Base-by-base conservation (phyloP, 2,329 filamentous ascomycete genomes). In the Penicillium brevicompactum region DNA sequence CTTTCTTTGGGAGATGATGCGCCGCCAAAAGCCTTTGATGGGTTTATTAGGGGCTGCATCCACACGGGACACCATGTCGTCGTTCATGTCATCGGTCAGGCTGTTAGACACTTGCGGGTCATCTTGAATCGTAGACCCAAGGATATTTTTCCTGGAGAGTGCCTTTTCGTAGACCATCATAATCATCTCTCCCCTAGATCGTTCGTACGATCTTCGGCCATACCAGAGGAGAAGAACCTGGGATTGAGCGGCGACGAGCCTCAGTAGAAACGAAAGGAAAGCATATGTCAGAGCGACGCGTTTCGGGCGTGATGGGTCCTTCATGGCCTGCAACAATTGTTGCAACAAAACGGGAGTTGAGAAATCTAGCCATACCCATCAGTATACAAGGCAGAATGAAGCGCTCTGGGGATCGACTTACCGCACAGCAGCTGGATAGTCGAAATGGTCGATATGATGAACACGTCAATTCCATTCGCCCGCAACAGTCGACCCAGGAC, bases 101-200 rank as follows among this genome's bases (percentile, higher is more conserved):
- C 61, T 52, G 7, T 59, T 48, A 24, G 34, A n/a, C 11, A 7
- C 14, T 37, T 66, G 7, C 64, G 58, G n/a, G 72, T 68, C 22
- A 64, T 67, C 1, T 67, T 57, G 32, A 37, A 65, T 70, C 54
- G 68, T 70, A 55, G 62, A 66, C 38, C 61, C 73, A 65, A 76
- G 74, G 5, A 80, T 69, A 24, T 82, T 84, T 71, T 91, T 91
- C 6, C 88, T 77, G 9, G 84, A 83, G 11, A 91, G 70, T 0
- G 87, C 89, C 72, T 93, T 93, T 65, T 91, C 89, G 65, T 91
- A 91, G 11, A 92, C 80, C 84, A 91, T 91, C 14, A 89, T 92
- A 55, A 93, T 88, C 82, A 93, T 85, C 73, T 96, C 91, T 4
- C 92, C 92, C 46, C 92, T 81, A 5, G 88, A 91, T 55, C 92